These are phyloP conservation scores for Suillus luteus DNA, from an alignment of 768 basidiomycete species.

Conservation along the genomic window DNA sequence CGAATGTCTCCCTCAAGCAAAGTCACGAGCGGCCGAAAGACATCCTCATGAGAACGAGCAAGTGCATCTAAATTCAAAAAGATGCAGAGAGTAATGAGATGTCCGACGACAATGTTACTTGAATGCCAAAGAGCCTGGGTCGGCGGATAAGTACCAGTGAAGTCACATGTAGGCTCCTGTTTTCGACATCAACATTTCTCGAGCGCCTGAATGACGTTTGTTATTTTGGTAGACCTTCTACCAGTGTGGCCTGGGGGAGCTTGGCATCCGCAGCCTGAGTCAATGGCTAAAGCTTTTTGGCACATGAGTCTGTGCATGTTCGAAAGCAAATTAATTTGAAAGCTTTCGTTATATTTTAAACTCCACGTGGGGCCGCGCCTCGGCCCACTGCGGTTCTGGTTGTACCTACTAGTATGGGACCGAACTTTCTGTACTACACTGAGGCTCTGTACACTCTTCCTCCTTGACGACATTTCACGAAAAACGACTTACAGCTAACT, in stretches of 20 bases:
- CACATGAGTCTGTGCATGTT: background rate
- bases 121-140: background rate
- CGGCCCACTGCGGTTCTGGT: background rate
- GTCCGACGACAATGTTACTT: background rate
- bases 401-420: background rate
- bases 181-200: background rate
- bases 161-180: background rate
- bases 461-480: conserved; percentile 1
- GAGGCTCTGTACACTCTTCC: background rate
- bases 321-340: background rate
- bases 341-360: background rate
- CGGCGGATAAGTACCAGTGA: background rate
- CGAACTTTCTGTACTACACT: background rate
- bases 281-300: too few relatives aligned
- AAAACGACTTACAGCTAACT: conserved; percentile 17
- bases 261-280: too few relatives aligned
- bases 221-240: background rate
- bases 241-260: too few relatives aligned
- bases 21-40: too few relatives aligned
- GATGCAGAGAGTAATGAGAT: too few relatives aligned
- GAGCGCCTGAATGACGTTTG: background rate
- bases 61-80: too few relatives aligned
- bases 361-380: background rate
- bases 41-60: too few relatives aligned
- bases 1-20: too few relatives aligned